phyloP scores from a whole-genome alignment of 2,329 filamentous ascomycete species.

The Ceratocystis lukuohia region DNA sequence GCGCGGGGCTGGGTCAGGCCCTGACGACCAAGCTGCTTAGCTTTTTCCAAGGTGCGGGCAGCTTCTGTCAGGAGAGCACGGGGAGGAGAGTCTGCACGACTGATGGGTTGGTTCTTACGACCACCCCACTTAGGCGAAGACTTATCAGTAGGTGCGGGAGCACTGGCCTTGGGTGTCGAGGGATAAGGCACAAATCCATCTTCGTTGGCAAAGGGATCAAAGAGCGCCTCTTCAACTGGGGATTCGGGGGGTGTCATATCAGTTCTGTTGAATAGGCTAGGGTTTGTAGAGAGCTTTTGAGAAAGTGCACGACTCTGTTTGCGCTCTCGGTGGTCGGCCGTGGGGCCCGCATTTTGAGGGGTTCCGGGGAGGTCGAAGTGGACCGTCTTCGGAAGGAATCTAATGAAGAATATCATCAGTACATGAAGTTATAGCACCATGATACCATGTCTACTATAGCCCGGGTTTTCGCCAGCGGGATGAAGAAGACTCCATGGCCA shows the following conservation, averaged over 20 bases:
- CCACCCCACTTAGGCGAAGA: conserved; percentile 66
- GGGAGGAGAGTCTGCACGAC: conserved; percentile 58
- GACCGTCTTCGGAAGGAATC: conserved; percentile 84
- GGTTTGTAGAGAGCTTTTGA: conserved; percentile 28
- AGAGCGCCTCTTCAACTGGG: conserved; percentile 35
- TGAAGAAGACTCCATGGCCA: background rate
- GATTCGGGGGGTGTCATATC: conserved; percentile 44
- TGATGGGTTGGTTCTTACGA: conserved; percentile 63
- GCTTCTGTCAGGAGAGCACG: conserved; percentile 65
- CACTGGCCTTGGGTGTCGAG: conserved; percentile 25
- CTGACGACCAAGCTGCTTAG: conserved; percentile 38
- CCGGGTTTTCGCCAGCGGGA: background rate
- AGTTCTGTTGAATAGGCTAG: conserved; percentile 39
- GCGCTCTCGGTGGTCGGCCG: conserved; percentile 24
- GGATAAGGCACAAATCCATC: conserved; percentile 45
- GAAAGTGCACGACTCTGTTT: conserved; percentile 23
- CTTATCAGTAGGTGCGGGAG: conserved; percentile 56
- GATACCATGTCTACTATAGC: background rate
- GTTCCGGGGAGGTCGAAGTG: conserved; percentile 62
- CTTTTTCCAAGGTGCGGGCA: conserved; percentile 42
- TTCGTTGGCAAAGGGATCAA: conserved; percentile 44
- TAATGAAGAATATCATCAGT: conserved; percentile 28
- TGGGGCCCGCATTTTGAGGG: conserved; percentile 29
- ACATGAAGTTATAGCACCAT: background rate
- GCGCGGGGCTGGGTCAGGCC: conserved; percentile 43